Evolutionary conservation across 2,329 filamentous ascomycete species (phyloP), one percentile per base, ranked within the genome.

Genomic region (Neonectria faginata): DNA sequence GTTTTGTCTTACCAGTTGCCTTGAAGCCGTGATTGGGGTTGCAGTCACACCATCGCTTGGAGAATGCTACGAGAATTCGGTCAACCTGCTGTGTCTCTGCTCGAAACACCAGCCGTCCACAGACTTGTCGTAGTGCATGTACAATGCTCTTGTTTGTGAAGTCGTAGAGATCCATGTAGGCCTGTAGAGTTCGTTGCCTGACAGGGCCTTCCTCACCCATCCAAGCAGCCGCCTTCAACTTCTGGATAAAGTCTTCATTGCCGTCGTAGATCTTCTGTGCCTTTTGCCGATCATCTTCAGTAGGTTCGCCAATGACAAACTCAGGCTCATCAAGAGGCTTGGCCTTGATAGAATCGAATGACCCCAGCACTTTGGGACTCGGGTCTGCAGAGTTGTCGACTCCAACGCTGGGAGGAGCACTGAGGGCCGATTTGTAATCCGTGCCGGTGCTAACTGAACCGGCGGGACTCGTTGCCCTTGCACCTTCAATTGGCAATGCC

Each of bases 31-130:
- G 94, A 47, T 90, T 91, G 0, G 92, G 88, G 76, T 99, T 99
- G 83, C 94, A 97, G 70, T 92, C 88, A 77, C 93, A 97, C 96
- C 96, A 99, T 66, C 95, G 86, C 68, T 89, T 89, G 3, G 96
- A 93, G 73, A 98, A 95, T 20, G 92, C 91, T 73, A 97, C 92
- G 67, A 99, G 82, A 64, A 99, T 95, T 36, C 96, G 91, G 77
- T 99, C 96, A 20, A 99, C 93, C 78, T 99, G 95, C 79, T 99
- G 96, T 3, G 94, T 97, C 80, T 99, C 96, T 44, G 92, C 96
- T 70, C 92, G 92, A 62, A 99, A 84, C 5, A 96, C 85, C 25
- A 98, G 84, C 33, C 92, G 91, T 57, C 88, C 88, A 77, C 96
- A 99, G 27, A 99, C 85, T 64, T 90, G 88, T 27, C 96, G 89